These are phyloP conservation scores for Alternaria brassicae DNA, from an alignment of 2,329 filamentous ascomycete species.

Conservation along the genomic window DNA sequence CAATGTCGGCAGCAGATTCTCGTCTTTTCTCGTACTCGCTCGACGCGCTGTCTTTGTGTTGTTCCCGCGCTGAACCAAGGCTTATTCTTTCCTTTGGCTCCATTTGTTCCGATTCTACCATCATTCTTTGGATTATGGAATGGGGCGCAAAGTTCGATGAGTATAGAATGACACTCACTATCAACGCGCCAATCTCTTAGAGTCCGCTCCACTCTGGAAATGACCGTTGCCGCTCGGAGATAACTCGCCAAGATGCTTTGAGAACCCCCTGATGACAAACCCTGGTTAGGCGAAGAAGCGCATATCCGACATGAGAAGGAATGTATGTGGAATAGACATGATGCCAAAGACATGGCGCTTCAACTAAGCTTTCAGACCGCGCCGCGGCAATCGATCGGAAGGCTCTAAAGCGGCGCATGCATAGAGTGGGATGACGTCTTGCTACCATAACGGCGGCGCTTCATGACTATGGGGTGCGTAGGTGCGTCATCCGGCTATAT, in stretches of 20 bases:
- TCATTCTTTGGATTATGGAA: neutral
- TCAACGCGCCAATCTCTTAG: constrained; percentile 1
- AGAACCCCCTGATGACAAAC: constrained; percentile 16
- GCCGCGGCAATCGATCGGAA: neutral
- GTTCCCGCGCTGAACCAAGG: constrained; percentile 12
- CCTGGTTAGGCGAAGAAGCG: neutral
- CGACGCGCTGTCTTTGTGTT: constrained; percentile 17
- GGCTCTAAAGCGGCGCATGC: neutral
- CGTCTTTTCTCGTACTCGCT: constrained; percentile 23
- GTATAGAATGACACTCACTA: neutral
- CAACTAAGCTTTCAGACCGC: neutral
- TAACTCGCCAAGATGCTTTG: constrained; percentile 15
- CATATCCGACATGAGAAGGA: neutral
- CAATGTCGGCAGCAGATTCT: constrained; percentile 6
- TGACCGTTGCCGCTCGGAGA: constrained; percentile 17
- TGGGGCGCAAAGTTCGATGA: neutral
- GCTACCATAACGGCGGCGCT: constrained; percentile 3
- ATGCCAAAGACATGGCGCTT: neutral
- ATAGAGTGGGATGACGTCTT: constrained; percentile 12
- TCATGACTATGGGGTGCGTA: constrained; percentile 5
- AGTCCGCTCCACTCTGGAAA: constrained; percentile 1
- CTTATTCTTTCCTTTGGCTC: constrained; percentile 3
- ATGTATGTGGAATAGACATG: neutral
- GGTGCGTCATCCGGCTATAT: constrained; percentile 12
- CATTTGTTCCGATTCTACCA: neutral